Evolutionary conservation across 1,139 yeast genomes (phyloP).

Genomic region (Candida sojae): DNA sequence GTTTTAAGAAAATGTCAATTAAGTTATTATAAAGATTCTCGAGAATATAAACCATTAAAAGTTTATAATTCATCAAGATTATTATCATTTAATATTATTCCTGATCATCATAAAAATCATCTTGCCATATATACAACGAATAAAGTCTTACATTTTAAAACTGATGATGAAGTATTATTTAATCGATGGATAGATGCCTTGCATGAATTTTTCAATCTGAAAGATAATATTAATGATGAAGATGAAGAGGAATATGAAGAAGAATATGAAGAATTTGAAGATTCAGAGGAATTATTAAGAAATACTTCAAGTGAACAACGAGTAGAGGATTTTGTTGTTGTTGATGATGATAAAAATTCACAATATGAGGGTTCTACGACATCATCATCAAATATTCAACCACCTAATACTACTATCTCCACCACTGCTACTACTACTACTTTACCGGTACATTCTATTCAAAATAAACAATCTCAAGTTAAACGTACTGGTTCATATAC

Average conservation of each 20-base stretch:
- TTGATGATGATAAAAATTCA: constrained; percentile 2
- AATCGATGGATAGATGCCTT: constrained; percentile 44
- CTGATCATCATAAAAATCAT: constrained; percentile 35
- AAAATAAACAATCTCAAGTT: constrained; percentile 1
- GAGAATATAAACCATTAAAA: constrained; percentile 56
- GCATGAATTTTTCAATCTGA: constrained; percentile 21
- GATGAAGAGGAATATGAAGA: constrained; percentile 3
- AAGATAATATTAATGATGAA: not conserved
- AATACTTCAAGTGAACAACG: not conserved
- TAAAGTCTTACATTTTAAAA: constrained; percentile 45
- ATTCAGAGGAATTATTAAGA: constrained; percentile 2
- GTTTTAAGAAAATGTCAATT: constrained; percentile 57
- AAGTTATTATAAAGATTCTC: constrained; percentile 57
- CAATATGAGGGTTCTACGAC: not conserved
- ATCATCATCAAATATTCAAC: not conserved
- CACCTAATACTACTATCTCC: not conserved
- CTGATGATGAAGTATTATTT: constrained; percentile 34
- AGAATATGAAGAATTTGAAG: constrained; percentile 3
- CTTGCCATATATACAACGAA: constrained; percentile 44
- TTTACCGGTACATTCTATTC: constrained; percentile 6
- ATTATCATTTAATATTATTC: constrained; percentile 24
- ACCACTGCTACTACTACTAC: not conserved
- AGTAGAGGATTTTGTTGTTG: not conserved
- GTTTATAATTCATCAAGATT: constrained; percentile 34
- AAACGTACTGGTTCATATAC: not conserved